These are phyloP conservation scores for Diospyros lotus DNA, from an alignment of 148 eudicot species.

Conservation along the genomic window DNA sequence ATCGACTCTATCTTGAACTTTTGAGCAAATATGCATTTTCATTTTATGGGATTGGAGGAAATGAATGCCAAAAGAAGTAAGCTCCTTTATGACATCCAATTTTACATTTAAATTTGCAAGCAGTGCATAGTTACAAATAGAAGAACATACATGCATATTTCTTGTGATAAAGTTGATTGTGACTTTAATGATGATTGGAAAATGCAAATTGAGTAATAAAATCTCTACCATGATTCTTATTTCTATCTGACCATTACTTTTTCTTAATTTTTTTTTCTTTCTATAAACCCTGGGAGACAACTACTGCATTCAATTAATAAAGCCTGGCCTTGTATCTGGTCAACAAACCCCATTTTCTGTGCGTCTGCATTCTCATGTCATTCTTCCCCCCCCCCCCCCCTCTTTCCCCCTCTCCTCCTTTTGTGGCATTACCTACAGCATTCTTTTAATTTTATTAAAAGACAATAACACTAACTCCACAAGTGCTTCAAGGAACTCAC, in stretches of 20 bases:
- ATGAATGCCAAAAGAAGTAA: slow-evolving; percentile 19
- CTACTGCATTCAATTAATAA: background rate
- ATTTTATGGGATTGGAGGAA: slow-evolving; percentile 9
- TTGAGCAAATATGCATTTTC: slow-evolving; percentile 23
- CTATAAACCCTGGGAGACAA: background rate
- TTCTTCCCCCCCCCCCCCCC: background rate
- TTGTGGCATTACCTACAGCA: background rate
- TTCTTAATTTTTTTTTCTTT: background rate
- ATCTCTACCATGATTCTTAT: background rate
- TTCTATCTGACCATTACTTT: background rate
- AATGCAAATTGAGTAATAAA: background rate
- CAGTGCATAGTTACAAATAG: background rate
- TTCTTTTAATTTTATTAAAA: background rate
- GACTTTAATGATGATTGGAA: background rate
- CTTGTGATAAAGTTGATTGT: background rate
- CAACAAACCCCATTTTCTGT: background rate
- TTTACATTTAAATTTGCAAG: background rate
- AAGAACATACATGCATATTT: background rate
- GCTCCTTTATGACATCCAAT: background rate
- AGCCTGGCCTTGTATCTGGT: background rate
- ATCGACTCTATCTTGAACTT: slow-evolving; percentile 30
- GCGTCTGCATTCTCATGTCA: background rate
- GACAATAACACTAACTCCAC: background rate
- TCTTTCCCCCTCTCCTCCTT: background rate
- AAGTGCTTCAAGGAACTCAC: background rate